Base-by-base conservation (phyloP, 2,329 filamentous ascomycete species). In the Penicillium sp. region DNA sequence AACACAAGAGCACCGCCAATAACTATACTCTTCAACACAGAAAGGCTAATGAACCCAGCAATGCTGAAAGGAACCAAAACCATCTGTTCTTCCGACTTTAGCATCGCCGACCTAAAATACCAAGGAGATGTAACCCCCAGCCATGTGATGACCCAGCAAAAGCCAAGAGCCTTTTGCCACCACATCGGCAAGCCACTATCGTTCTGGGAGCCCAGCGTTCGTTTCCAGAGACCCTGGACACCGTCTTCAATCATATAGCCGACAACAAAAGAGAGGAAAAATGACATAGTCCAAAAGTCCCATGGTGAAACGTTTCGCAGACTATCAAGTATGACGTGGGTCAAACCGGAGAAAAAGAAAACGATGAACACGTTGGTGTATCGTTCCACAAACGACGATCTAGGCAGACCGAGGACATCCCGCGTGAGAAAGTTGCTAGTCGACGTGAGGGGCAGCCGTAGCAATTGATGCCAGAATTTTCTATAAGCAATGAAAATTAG, bases 171-270 rank as follows among this genome's bases (percentile, higher is more conserved):
- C 12, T 25, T 61, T 35, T 62, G 55, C 64, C 59, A 66, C 19
- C 48, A 25, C 6, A 33, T 25, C 6, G 38, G 35, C 4, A 12
- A 13, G 19, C 10, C 6, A 2, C 2, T 23, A 15, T 35, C 27
- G 3, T 25, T 21, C 1, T 15, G 17, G 3, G 51, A 19, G 9
- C 17, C 27, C 0, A 8, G 5, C 0, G 19, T 25, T n/a, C 23
- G 33, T 19, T 58, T 65, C 63, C 66, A 72, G 1, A 67, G 21
- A 8, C 43, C 55, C 44, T 69, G 65, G 8, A 69, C 57, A 1
- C 47, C 48, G 48, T 74, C 71, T 57, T 75, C 72, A 31, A 73
- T 59, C 53, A 72, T 61, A 10, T 73, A 64, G 0, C 66, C 72
- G 3, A 69, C 5, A 1, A 59, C 53, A 7, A 67, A 64, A 1